Evolutionary conservation across 176 grass and related monocot species (phyloP).

Genomic region (Oryza punctata): DNA sequence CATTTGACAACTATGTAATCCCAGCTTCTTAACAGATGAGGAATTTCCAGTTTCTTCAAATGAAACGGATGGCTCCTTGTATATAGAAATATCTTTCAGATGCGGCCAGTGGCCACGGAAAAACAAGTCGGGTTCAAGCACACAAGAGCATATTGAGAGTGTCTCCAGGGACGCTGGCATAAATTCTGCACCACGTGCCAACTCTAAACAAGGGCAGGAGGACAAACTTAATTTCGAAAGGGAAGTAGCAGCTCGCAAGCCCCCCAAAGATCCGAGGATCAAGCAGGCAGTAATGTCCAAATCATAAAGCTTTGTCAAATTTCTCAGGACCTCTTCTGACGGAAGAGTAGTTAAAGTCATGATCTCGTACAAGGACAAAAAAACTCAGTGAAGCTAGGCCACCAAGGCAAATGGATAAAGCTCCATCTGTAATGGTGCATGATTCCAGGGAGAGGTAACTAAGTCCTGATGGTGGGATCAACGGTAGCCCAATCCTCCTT

Average conservation of each 20-base stretch:
- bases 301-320: too few species aligned
- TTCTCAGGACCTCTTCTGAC: too few species aligned
- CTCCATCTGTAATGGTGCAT: too few species aligned
- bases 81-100: rapidly evolving
- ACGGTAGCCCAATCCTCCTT: too few species aligned
- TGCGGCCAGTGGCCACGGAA: background rate
- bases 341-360: too few species aligned
- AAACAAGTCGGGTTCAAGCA: background rate
- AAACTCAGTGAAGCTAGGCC: too few species aligned
- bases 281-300: background rate
- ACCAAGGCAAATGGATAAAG: too few species aligned
- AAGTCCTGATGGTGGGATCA: too few species aligned
- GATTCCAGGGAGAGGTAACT: too few species aligned
- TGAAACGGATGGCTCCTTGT: background rate
- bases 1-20: rapidly evolving
- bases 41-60: background rate
- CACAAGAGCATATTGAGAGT: rapidly evolving
- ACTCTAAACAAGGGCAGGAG: background rate
- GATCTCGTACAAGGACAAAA: too few species aligned
- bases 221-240: rapidly evolving
- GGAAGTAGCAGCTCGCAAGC: background rate
- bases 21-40: background rate
- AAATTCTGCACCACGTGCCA: background rate
- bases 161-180: rapidly evolving
- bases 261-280: constrained; percentile 17